A percentile compares a stretch with the other conserved stretches of the same genome.
phyloP scores from a whole-genome alignment of 192 early-diverging fungal genomes.

The Gigaspora rosea region DNA sequence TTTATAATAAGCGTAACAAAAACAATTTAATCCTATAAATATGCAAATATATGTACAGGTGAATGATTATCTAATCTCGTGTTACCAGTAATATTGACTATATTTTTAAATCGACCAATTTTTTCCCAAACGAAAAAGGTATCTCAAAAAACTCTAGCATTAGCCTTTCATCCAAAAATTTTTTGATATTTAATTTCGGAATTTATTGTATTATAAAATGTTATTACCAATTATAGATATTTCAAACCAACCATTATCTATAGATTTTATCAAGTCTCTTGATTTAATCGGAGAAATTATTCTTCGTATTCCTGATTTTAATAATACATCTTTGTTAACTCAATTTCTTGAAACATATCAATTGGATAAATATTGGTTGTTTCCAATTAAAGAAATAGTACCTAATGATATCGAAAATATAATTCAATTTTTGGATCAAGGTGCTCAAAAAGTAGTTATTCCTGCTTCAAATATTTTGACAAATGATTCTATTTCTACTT shows the following conservation, averaged over 20 bases:
- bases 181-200: too few species aligned
- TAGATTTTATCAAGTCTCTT: not conserved
- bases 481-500: not conserved
- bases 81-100: too few species aligned
- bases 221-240: slow-evolving; percentile 3
- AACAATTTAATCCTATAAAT: too few species aligned
- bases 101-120: too few species aligned
- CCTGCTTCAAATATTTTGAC: not conserved
- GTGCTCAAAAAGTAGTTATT: slow-evolving; percentile 27
- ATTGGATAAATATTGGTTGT: slow-evolving; percentile 17
- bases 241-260: not conserved
- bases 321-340: not conserved
- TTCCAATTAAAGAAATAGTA: not conserved
- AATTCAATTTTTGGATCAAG: slow-evolving; percentile 18
- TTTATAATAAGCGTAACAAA: too few species aligned
- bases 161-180: too few species aligned
- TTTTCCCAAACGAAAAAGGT: too few species aligned
- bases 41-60: too few species aligned
- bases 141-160: too few species aligned
- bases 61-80: too few species aligned
- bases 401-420: slow-evolving; percentile 1
- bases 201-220: not conserved
- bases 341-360: slow-evolving; percentile 15
- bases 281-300: slow-evolving; percentile 19
- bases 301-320: not conserved